These are phyloP conservation scores for Oryza glaberrima DNA, from an alignment of 176 grass and related monocot species.

Conservation along the genomic window DNA sequence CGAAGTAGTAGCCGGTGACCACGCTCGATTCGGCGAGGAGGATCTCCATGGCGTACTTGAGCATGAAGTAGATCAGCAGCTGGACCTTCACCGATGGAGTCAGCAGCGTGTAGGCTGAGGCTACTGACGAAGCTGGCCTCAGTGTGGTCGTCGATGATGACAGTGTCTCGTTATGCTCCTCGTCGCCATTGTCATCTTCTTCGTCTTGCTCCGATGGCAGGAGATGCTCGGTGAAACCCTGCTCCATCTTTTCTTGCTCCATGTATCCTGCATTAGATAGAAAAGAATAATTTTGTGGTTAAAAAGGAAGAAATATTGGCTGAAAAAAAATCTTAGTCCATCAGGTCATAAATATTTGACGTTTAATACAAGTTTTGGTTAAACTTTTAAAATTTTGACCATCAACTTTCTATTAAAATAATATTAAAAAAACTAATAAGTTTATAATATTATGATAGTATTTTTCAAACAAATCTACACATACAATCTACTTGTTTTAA, in stretches of 20 bases:
- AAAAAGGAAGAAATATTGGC: not conserved
- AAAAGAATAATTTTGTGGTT: not conserved
- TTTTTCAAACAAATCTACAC: too few species aligned
- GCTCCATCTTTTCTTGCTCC: constrained; percentile 20
- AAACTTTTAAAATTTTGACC: too few species aligned
- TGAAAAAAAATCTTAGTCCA: not conserved
- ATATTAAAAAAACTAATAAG: too few species aligned
- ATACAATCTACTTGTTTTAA: too few species aligned
- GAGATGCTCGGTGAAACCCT: constrained; percentile 27
- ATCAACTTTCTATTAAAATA: too few species aligned
- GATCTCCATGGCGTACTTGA: constrained; percentile 66
- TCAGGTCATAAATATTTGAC: too few species aligned
- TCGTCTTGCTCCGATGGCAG: not conserved
- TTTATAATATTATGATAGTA: too few species aligned
- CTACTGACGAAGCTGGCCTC: constrained; percentile 46
- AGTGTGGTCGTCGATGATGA: not conserved
- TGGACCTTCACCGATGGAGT: constrained; percentile 71
- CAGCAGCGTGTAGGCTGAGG: constrained; percentile 51
- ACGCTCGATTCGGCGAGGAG: constrained; percentile 58
- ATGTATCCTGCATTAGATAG: not conserved
- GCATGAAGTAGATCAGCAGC: constrained; percentile 64
- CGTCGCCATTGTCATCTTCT: not conserved
- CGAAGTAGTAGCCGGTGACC: constrained; percentile 51
- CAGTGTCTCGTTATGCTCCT: not conserved
- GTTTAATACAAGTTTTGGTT: too few species aligned